Evolutionary conservation across 129 eudicot species (phyloP).

Genomic region (Saussurea involucrata): DNA sequence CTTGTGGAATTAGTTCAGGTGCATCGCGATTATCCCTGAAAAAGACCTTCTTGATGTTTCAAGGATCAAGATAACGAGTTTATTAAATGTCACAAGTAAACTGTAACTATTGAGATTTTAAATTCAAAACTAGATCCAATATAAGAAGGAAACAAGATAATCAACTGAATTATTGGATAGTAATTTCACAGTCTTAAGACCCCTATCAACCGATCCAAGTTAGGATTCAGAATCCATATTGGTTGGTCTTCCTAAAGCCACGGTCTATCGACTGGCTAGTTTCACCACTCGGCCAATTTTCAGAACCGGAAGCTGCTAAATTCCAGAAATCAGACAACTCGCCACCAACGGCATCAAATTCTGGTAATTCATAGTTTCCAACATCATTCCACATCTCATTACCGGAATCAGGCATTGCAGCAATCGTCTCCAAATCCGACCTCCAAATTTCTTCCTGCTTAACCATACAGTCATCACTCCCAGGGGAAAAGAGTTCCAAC

Average conservation of each 20-base stretch:
- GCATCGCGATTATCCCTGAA: background rate
- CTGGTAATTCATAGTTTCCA: slow-evolving; percentile 42
- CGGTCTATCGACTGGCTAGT: slow-evolving; percentile 22
- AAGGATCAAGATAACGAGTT: background rate
- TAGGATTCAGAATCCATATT: slow-evolving; percentile 34
- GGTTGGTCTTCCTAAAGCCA: slow-evolving; percentile 26
- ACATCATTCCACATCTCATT: slow-evolving; percentile 52
- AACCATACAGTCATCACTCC: slow-evolving; percentile 26
- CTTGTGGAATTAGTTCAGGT: background rate
- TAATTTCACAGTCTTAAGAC: slow-evolving; percentile 7
- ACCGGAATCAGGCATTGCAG: slow-evolving; percentile 45
- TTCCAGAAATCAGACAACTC: slow-evolving; percentile 69
- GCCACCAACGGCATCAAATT: slow-evolving; percentile 35
- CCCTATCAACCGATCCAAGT: slow-evolving; percentile 23
- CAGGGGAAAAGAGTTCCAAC: slow-evolving; percentile 25
- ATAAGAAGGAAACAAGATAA: slow-evolving; percentile 25
- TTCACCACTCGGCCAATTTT: slow-evolving; percentile 46
- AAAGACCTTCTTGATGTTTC: background rate
- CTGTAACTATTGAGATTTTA: background rate
- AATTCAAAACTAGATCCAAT: slow-evolving; percentile 12
- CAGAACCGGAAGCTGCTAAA: slow-evolving; percentile 42
- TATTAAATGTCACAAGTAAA: background rate
- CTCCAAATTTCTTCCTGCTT: slow-evolving; percentile 68
- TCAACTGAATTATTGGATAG: slow-evolving; percentile 18
- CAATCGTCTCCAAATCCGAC: slow-evolving; percentile 40